A percentile compares a stretch with the other conserved stretches of the same genome.
Evolutionary conservation across 2,329 filamentous ascomycete genomes (phyloP).

Genomic region (Claviceps lovelessii): DNA sequence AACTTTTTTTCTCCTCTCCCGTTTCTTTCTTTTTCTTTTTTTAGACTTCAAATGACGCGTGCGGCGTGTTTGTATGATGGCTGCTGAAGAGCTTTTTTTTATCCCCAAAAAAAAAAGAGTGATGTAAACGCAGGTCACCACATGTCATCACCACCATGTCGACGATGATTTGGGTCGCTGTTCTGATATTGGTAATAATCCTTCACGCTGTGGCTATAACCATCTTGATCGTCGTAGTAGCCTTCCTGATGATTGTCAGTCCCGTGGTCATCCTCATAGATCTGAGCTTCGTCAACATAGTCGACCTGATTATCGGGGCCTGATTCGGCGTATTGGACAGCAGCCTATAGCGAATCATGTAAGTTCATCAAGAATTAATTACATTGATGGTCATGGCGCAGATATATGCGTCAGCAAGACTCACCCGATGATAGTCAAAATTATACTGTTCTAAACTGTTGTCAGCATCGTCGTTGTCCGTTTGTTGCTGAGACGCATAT

Average conservation of each 20-base stretch:
- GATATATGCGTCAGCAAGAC: constrained; percentile 10
- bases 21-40: constrained; percentile 9
- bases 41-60: constrained; percentile 3
- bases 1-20: constrained; percentile 1
- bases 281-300: constrained; percentile 37
- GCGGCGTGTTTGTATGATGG: constrained; percentile 3
- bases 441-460: constrained; percentile 37
- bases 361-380: background rate
- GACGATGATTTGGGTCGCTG: constrained; percentile 18
- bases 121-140: constrained; percentile 21
- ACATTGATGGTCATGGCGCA: background rate
- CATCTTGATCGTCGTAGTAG: constrained; percentile 25
- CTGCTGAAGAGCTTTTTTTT: constrained; percentile 2
- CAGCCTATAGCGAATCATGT: constrained; percentile 17
- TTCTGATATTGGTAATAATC: constrained; percentile 28
- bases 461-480: constrained; percentile 31
- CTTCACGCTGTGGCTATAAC: constrained; percentile 24
- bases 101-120: background rate
- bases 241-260: constrained; percentile 22
- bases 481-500: constrained; percentile 31
- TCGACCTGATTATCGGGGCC: constrained; percentile 29
- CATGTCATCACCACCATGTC: constrained; percentile 26
- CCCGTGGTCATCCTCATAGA: constrained; percentile 37
- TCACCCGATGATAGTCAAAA: constrained; percentile 39
- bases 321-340: constrained; percentile 32